Conservation (phyloP, 1,139 yeast genomes). For the Meyerozyma carpophila region DNA sequence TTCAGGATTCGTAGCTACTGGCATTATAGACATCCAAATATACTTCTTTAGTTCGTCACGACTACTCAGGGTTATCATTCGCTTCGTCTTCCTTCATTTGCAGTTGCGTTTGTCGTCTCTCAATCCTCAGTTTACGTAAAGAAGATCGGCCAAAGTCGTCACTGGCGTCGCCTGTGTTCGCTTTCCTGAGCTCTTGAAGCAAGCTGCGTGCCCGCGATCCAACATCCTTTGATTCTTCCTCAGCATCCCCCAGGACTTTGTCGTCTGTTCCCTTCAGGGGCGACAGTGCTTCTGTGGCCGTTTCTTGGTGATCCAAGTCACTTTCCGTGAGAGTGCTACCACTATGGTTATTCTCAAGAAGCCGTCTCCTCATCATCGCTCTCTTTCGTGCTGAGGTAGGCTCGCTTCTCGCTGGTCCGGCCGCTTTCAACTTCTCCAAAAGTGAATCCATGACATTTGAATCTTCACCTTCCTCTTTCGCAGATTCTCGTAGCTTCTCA, state of each 20-base stretch:
- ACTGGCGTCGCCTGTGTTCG: slow-evolving; percentile 15
- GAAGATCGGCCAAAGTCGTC: slow-evolving; percentile 5
- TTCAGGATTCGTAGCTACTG: neutral
- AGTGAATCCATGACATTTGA: slow-evolving; percentile 70
- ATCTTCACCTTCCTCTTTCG: slow-evolving; percentile 20
- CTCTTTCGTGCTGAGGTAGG: slow-evolving; percentile 77
- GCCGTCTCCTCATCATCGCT: slow-evolving; percentile 67
- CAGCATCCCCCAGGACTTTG: slow-evolving; percentile 6
- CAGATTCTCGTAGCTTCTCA: slow-evolving; percentile 11
- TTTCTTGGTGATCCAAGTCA: slow-evolving; percentile 5
- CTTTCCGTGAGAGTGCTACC: slow-evolving; percentile 8
- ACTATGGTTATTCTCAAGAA: slow-evolving; percentile 34
- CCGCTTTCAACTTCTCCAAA: slow-evolving; percentile 66
- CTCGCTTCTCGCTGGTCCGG: slow-evolving; percentile 68
- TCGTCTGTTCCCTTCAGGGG: slow-evolving; percentile 3
- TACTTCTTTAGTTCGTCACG: too few species aligned
- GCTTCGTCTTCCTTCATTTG: neutral
- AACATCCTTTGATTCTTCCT: slow-evolving; percentile 33
- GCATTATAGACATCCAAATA: too few species aligned
- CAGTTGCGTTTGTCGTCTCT: neutral
- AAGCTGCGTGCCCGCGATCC: slow-evolving; percentile 58
- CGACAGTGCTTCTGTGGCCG: slow-evolving; percentile 2
- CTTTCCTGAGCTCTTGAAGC: slow-evolving; percentile 51
- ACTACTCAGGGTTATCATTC: neutral
- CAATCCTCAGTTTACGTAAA: neutral